A percentile compares a stretch with the other conserved stretches of the same genome.
phyloP scores from a whole-genome alignment of 306 rosid species.

The Lathyrus sativus region DNA sequence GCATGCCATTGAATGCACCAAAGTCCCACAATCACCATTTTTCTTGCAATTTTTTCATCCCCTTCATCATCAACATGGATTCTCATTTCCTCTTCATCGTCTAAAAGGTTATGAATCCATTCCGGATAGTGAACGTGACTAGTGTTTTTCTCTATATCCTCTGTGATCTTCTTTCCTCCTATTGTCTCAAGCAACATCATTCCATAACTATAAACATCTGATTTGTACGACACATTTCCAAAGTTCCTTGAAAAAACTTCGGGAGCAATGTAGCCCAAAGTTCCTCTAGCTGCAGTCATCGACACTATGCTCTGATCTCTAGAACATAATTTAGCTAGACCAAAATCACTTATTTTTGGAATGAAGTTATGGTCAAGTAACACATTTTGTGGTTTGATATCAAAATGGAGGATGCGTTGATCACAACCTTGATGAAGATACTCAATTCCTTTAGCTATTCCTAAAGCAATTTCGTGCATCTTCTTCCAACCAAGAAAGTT shows the following conservation, averaged over 20 bases:
- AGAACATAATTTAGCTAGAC: conserved; percentile 44
- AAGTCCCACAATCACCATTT: background rate
- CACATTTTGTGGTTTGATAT: conserved; percentile 29
- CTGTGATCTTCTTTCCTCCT: conserved; percentile 41
- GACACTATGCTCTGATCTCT: conserved; percentile 34
- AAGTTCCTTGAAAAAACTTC: conserved; percentile 39
- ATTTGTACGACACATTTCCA: conserved; percentile 47
- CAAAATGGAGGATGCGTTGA: conserved; percentile 22
- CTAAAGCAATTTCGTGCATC: conserved; percentile 32
- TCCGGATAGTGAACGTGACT: conserved; percentile 47
- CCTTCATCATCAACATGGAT: conserved; percentile 21
- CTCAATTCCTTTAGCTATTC: conserved; percentile 30
- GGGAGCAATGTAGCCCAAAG: conserved; percentile 45
- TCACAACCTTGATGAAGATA: conserved; percentile 25
- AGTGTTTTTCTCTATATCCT: background rate
- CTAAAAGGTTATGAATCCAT: conserved; percentile 42
- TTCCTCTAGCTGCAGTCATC: conserved; percentile 40
- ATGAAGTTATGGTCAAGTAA: background rate
- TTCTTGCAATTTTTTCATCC: conserved; percentile 6
- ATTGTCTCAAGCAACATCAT: conserved; percentile 52
- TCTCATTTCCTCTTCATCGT: conserved; percentile 9
- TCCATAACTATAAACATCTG: conserved; percentile 47
- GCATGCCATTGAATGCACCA: conserved; percentile 25
- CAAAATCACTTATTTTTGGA: conserved; percentile 46
- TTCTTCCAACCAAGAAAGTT: conserved; percentile 25